phyloP scores from a whole-genome alignment of 2,329 filamentous ascomycete genomes.

The Corniculantispora saksenae region DNA sequence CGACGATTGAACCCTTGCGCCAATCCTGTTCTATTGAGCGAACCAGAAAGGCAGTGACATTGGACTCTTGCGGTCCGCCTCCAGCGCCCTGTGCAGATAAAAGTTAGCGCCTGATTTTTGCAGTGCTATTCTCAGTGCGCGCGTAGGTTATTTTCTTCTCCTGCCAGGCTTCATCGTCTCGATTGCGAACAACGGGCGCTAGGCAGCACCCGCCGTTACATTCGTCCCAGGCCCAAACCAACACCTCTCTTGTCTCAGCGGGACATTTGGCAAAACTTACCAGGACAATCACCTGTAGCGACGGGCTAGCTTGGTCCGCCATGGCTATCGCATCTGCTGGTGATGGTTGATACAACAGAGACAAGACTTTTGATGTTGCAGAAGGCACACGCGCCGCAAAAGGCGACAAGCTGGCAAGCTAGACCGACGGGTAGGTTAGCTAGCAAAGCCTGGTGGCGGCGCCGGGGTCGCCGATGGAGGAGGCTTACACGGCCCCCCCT shows the following conservation, averaged over 20 bases:
- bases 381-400: not conserved
- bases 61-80: slow-evolving; percentile 87
- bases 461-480: slow-evolving; percentile 15
- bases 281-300: slow-evolving; percentile 73
- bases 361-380: not conserved
- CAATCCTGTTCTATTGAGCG: slow-evolving; percentile 78
- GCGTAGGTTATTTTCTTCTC: not conserved
- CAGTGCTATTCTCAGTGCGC: not conserved
- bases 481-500: slow-evolving; percentile 10
- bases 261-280: slow-evolving; percentile 61
- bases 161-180: not conserved
- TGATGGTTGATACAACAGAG: not conserved
- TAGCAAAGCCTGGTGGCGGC: not conserved
- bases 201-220: slow-evolving; percentile 6
- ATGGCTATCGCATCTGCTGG: slow-evolving; percentile 22
- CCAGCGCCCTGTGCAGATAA: slow-evolving; percentile 69
- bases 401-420: not conserved
- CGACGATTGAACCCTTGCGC: slow-evolving; percentile 79
- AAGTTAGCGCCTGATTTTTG: not conserved
- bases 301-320: slow-evolving; percentile 41
- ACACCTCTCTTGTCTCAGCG: not conserved
- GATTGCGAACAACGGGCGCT: slow-evolving; percentile 1
- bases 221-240: not conserved
- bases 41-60: slow-evolving; percentile 85
- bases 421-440: not conserved